Evolutionary conservation across 1,139 yeast genomes (phyloP).

Genomic region (Lodderomyces margitis): DNA sequence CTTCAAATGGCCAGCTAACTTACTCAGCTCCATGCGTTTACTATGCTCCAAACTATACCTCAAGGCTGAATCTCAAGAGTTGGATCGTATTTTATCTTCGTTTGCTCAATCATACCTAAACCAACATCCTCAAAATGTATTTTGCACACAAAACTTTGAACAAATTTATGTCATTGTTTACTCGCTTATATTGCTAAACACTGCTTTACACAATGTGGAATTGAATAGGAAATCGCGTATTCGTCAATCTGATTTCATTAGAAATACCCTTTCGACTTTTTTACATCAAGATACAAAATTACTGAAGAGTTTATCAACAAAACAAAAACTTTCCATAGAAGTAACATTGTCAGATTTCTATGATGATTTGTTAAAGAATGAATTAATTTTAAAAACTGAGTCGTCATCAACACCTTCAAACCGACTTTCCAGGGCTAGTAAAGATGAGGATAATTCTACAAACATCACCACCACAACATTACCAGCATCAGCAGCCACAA

Average conservation of each 20-base stretch:
- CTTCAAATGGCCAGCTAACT: constrained; percentile 49
- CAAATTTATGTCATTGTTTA: constrained; percentile 73
- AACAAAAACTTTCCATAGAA: constrained; percentile 43
- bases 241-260: constrained; percentile 50
- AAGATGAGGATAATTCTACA: constrained; percentile 1
- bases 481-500: background rate
- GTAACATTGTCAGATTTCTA: constrained; percentile 42
- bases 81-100: constrained; percentile 70
- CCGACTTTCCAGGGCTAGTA: constrained; percentile 1
- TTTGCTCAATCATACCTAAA: constrained; percentile 68
- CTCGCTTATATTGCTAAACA: constrained; percentile 69
- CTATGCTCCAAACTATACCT: constrained; percentile 67
- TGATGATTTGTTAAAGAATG: constrained; percentile 38
- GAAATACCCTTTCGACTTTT: constrained; percentile 52
- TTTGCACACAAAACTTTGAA: constrained; percentile 53
- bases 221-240: constrained; percentile 40
- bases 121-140: constrained; percentile 48
- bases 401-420: constrained; percentile 3
- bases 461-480: background rate
- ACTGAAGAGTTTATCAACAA: constrained; percentile 27
- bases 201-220: constrained; percentile 60
- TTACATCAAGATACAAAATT: constrained; percentile 28
- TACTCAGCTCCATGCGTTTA: constrained; percentile 55
- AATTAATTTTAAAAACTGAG: constrained; percentile 36
- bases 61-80: constrained; percentile 81